Percentiles rank a stretch among this genome's conserved stretches.
phyloP scores from a whole-genome alignment of 495 filamentous ascomycete genomes.

The Hypoxylon crocopeplum region DNA sequence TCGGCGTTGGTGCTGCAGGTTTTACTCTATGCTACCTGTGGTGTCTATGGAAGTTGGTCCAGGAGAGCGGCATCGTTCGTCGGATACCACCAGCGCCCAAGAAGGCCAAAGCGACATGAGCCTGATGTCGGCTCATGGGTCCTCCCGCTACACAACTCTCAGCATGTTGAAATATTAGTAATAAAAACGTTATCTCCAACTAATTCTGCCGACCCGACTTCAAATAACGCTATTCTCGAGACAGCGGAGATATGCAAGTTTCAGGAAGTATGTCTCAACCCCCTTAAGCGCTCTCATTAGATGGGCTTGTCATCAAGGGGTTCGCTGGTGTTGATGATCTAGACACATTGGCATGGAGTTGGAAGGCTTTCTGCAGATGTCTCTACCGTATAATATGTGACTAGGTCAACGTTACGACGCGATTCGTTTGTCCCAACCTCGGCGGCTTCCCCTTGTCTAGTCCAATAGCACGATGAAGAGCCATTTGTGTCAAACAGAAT shows the following conservation, averaged over 20 bases:
- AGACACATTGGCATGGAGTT: no score
- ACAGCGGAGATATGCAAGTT: background rate
- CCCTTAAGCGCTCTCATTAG: background rate
- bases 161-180: conserved; percentile 8
- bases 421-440: no score
- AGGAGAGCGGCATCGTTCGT: conserved; percentile 59
- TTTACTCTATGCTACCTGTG: conserved; percentile 90
- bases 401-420: no score
- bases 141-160: conserved; percentile 8
- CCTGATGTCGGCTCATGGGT: background rate
- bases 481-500: no score
- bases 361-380: no score
- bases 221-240: background rate
- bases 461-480: no score
- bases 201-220: background rate
- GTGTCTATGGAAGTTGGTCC: conserved; percentile 77
- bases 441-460: no score
- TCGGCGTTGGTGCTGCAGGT: conserved; percentile 80
- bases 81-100: conserved; percentile 40
- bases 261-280: background rate
- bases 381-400: no score
- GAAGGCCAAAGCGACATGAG: conserved; percentile 52
- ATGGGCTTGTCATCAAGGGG: no score
- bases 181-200: conserved; percentile 11
- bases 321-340: no score